Evolutionary conservation across 352 stramenopile species (phyloP).

Genomic region (Phytophthora fragariae): DNA sequence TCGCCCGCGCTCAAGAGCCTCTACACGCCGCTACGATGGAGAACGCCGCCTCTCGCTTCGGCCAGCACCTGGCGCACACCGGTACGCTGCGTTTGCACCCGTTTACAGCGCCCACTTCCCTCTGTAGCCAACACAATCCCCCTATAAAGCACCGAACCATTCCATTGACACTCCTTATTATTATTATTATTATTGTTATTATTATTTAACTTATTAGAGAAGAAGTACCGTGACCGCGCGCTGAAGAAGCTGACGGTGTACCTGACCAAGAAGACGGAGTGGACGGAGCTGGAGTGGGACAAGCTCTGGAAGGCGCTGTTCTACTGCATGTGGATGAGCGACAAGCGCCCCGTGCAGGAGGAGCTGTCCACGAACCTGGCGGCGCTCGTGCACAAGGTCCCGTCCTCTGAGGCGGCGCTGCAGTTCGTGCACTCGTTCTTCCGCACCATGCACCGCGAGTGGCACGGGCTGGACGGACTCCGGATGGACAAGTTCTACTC

Average conservation of each 20-base stretch:
- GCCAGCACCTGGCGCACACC: slow-evolving; percentile 86
- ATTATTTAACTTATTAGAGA: slow-evolving; percentile 52
- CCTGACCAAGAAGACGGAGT: slow-evolving; percentile 69
- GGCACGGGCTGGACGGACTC: slow-evolving; percentile 86
- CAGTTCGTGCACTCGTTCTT: slow-evolving; percentile 85
- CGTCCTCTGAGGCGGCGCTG: slow-evolving; percentile 51
- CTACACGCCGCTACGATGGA: slow-evolving; percentile 51
- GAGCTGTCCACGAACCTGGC: slow-evolving; percentile 80
- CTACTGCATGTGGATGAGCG: slow-evolving; percentile 93
- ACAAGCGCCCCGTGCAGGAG: slow-evolving; percentile 85
- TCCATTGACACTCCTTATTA: not conserved
- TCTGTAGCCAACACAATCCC: not conserved
- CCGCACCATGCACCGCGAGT: slow-evolving; percentile 87
- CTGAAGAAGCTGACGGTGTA: slow-evolving; percentile 87
- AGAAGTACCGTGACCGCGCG: slow-evolving; percentile 86
- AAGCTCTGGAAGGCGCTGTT: slow-evolving; percentile 92
- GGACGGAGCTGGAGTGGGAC: slow-evolving; percentile 82
- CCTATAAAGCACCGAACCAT: not conserved
- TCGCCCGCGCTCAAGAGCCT: not conserved
- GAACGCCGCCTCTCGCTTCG: slow-evolving; percentile 84
- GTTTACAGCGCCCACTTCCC: not conserved
- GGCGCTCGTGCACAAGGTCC: slow-evolving; percentile 66
- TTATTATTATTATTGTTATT: not conserved
- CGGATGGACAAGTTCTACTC: slow-evolving; percentile 90
- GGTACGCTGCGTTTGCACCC: slow-evolving; percentile 36